Evolutionary conservation across 352 stramenopile species (phyloP).

Genomic region (Phytophthora pinifolia): DNA sequence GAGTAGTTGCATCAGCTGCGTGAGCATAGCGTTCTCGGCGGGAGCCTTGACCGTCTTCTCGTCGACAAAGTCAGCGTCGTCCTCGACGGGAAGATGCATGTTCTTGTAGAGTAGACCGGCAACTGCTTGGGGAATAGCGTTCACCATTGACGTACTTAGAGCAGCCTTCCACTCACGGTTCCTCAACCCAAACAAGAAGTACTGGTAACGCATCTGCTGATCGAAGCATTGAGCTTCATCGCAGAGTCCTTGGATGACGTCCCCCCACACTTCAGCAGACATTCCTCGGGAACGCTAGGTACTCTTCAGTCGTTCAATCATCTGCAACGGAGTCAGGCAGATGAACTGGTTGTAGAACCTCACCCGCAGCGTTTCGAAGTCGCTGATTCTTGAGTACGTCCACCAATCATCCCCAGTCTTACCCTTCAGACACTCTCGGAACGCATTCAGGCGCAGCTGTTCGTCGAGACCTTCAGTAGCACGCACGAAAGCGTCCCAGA

Average conservation of each 20-base stretch:
- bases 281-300: background rate
- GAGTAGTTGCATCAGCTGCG: background rate
- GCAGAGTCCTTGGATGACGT: background rate
- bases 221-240: background rate
- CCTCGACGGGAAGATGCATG: background rate
- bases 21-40: background rate
- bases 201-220: constrained; percentile 6
- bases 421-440: background rate
- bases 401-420: constrained; percentile 5
- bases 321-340: background rate
- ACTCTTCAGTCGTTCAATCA: background rate
- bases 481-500: background rate
- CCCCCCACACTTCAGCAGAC: constrained; percentile 1
- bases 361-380: too few species aligned
- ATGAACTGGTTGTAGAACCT: constrained; percentile 5
- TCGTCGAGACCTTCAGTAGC: background rate
- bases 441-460: background rate
- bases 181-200: background rate
- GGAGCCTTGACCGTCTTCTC: background rate
- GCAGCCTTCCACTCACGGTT: background rate
- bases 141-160: background rate
- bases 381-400: constrained; percentile 3
- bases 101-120: background rate
- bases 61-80: background rate
- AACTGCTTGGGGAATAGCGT: background rate